Percentiles rank a stretch among this genome's conserved stretches.
phyloP scores from a whole-genome alignment of 352 stramenopile species.

The Phytophthora sp. region DNA sequence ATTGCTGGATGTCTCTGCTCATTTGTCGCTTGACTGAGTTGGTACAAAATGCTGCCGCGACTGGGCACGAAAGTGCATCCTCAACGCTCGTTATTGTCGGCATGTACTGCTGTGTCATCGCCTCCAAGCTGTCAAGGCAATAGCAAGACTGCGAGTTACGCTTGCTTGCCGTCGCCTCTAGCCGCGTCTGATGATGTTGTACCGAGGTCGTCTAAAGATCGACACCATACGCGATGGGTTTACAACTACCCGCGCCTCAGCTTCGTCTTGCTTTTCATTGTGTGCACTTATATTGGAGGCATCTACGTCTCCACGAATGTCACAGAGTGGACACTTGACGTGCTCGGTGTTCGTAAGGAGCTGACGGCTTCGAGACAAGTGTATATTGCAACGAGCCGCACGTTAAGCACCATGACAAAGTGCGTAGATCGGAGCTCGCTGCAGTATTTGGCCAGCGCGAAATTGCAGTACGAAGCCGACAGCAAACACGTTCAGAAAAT shows the following conservation, averaged over 20 bases:
- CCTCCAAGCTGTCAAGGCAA: constrained; percentile 7
- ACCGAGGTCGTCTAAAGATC: constrained; percentile 1
- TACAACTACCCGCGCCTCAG: constrained; percentile 53
- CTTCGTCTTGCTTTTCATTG: constrained; percentile 60
- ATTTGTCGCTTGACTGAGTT: constrained; percentile 5
- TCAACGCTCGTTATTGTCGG: constrained; percentile 4
- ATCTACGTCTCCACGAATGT: constrained; percentile 49
- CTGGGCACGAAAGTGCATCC: constrained; percentile 34
- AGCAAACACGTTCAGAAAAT: constrained; percentile 33
- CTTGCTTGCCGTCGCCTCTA: constrained; percentile 28
- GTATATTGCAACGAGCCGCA: constrained; percentile 40
- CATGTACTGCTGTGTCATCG: neutral
- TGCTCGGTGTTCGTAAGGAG: constrained; percentile 35
- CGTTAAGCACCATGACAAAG: constrained; percentile 37
- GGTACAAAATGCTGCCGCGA: constrained; percentile 25
- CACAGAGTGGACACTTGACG: constrained; percentile 37
- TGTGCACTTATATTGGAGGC: constrained; percentile 50
- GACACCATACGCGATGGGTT: constrained; percentile 26
- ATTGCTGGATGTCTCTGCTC: neutral
- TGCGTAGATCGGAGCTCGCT: constrained; percentile 45
- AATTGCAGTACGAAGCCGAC: constrained; percentile 36
- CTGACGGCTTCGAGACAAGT: constrained; percentile 35
- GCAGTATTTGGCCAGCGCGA: constrained; percentile 33
- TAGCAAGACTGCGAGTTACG: constrained; percentile 19
- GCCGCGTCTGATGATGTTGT: constrained; percentile 2